Base-by-base conservation (phyloP, 371 early-diverging fungal genomes). In the Syncephalastrum racemosum region DNA sequence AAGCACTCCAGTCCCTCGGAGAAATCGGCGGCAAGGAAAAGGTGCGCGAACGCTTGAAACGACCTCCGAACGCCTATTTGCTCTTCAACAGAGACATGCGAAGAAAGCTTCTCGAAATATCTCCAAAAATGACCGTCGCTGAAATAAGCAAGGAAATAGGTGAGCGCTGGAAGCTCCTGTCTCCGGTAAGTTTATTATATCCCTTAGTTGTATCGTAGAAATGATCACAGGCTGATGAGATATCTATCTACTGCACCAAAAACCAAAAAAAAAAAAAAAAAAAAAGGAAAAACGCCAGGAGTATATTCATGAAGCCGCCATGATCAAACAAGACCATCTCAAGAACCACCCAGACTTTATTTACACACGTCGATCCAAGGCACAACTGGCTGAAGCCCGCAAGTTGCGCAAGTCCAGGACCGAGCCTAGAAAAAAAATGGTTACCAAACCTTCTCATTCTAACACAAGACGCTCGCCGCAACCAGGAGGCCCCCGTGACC, bases 41-140 rank as follows among this genome's bases (percentile, higher is more conserved):
- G 45, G 48, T 40, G 19, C 13, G 24, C 40, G 63, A 61, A 44
- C 70, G 79, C 49, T 59, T 83, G 25, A 83, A 83, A 59, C 77
- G 85, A 24, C 85, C 87, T 6, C 83, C 84, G 43, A 87, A 87
- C 64, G 84, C 84, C 4, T 87, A 82, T 58, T 56, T 87, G 36
- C 60, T 85, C 46, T 85, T 81, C 53, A 85, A 83, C 58, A 70
- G 80, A 49, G 80, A 81, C 47, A 80, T 77, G 72, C 80, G 85
- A 14, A 78, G 73, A 44, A 75, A 77, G 59, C 57, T 85, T 40
- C 57, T 82, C 47, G 68, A 76, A 36, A 64, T 66, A 46, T 75
- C 79, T 36, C 84, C 83, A 12, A 79, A 85, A 56, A 64, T 82
- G 69, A 78, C 80, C 1, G 81, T 81, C 10, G 76, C 81, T 18